Evolutionary conservation across 768 basidiomycete species (phyloP).

Genomic region (Agaricus bisporus): DNA sequence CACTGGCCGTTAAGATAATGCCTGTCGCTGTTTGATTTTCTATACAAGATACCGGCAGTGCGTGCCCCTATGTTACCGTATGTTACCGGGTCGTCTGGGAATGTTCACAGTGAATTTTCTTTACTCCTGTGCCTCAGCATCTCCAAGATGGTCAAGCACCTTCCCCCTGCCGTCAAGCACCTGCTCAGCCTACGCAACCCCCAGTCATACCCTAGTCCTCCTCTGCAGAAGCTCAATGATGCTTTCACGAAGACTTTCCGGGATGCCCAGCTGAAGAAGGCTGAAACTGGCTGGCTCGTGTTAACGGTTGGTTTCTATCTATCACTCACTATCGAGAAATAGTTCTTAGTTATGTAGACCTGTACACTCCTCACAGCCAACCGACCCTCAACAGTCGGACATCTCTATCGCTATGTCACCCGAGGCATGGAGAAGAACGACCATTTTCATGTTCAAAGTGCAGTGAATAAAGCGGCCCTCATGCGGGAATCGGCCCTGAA

Average conservation of each 20-base stretch:
- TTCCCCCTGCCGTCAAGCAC: constrained; percentile 68
- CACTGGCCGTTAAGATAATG: not conserved
- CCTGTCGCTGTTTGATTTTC: too few relatives aligned
- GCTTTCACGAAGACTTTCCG: constrained; percentile 57
- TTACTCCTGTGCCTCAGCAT: not conserved
- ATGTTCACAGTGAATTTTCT: too few relatives aligned
- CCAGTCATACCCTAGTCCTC: constrained; percentile 50
- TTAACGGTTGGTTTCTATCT: constrained; percentile 47
- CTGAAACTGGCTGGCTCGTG: constrained; percentile 77
- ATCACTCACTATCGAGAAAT: constrained; percentile 4
- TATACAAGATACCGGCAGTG: too few relatives aligned
- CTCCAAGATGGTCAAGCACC: constrained; percentile 33
- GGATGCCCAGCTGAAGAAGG: constrained; percentile 59
- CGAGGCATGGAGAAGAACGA: constrained; percentile 32
- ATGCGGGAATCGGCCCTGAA: constrained; percentile 90
- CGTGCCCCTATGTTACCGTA: too few relatives aligned
- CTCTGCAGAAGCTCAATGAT: constrained; percentile 41
- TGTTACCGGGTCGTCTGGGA: not conserved
- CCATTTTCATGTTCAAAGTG: constrained; percentile 42
- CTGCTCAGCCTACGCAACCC: constrained; percentile 65
- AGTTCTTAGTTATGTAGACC: constrained; percentile 41
- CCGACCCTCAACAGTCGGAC: constrained; percentile 70
- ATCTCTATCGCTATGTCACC: constrained; percentile 76
- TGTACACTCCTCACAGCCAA: constrained; percentile 82
- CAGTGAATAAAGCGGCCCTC: constrained; percentile 68